Percentiles rank a stretch among this genome's conserved stretches.
These are phyloP conservation scores for Dactylonectria macrodidyma DNA, from an alignment of 2,329 filamentous ascomycete genomes.

Conservation along the genomic window DNA sequence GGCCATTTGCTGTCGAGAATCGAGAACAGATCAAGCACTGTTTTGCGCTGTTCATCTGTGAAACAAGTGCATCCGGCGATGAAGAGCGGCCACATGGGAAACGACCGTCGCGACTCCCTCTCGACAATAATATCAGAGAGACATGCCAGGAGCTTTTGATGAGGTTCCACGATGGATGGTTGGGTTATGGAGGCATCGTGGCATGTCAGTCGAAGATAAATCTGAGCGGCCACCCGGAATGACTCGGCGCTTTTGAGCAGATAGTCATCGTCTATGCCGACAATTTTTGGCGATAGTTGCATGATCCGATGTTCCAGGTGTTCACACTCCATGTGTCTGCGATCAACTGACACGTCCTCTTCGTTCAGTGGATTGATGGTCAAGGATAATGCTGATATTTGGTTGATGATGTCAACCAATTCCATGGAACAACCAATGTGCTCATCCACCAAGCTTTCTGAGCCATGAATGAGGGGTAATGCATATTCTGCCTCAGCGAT, in stretches of 20 bases:
- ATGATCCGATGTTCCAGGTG: constrained; percentile 33
- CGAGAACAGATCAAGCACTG: constrained; percentile 37
- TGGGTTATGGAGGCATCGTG: constrained; percentile 40
- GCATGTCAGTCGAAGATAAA: constrained; percentile 43
- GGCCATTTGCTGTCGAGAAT: constrained; percentile 44
- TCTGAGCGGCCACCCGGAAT: constrained; percentile 40
- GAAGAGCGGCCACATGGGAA: constrained; percentile 46
- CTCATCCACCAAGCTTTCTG: constrained; percentile 38
- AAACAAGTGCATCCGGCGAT: constrained; percentile 44
- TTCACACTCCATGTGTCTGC: constrained; percentile 30
- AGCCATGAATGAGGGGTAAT: constrained; percentile 22
- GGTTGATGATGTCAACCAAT: constrained; percentile 43
- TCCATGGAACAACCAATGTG: constrained; percentile 47
- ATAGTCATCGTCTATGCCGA: constrained; percentile 30
- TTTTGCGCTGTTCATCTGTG: constrained; percentile 41
- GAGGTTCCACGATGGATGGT: constrained; percentile 30
- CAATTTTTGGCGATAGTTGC: background rate
- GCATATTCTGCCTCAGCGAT: constrained; percentile 32
- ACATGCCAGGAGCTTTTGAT: constrained; percentile 31
- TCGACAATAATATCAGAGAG: constrained; percentile 42
- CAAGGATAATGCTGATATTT: constrained; percentile 39
- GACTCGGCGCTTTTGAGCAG: constrained; percentile 41
- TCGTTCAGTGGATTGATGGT: background rate
- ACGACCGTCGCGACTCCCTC: constrained; percentile 38
- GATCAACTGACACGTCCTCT: constrained; percentile 18